Evolutionary conservation across 2,329 filamentous ascomycete genomes (phyloP), one percentile per base, ranked within the genome.

Genomic region (Neoscytalidium dimidiatum): DNA sequence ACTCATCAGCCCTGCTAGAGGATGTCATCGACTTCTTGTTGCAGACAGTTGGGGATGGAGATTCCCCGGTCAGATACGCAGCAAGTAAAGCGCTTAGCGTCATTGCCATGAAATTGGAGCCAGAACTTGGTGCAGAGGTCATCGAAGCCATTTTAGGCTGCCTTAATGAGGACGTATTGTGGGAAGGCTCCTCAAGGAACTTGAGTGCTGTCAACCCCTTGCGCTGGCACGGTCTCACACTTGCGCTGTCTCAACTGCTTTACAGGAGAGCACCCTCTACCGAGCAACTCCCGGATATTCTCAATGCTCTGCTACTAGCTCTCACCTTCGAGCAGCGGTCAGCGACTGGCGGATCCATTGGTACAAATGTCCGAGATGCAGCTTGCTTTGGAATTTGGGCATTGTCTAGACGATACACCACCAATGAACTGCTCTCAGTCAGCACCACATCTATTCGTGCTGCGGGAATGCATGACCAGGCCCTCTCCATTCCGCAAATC

Each of bases 331-430:
- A 99, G 76, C 92, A 97, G 72, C 86, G 94, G 66, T 91, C 90
- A 51, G 86, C 92, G 0, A 92, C 92, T 3, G 94, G 95, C n/a
- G 88, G 86, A 13, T 94, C 92, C 3, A 83, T 94, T 11, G 95
- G 95, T 1, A 90, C 92, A 1, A 97, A 96, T 70, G 94, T 99
- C 17, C 88, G 95, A 52, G 95, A 99, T 79, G 94, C 95, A 13
- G 92, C 95, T 3, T 97, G 94, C 75, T 99, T 98, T 75, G 95
- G 95, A 6, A 90, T 98, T 26, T 99, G 95, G 95, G 91, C 94
- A 1, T 77, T 98, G 7, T 92, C 94, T 23, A 86, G 95, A 64
- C 89, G 94, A 63, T 99, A 98, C 71, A 88, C 87, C 1, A 97
- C 93, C 0, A 73, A 81, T 0, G 94, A 98, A 75, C 83, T 98